Evolutionary conservation across 371 early-diverging fungal genomes (phyloP).

Genomic region (Sporodiniella umbellata): DNA sequence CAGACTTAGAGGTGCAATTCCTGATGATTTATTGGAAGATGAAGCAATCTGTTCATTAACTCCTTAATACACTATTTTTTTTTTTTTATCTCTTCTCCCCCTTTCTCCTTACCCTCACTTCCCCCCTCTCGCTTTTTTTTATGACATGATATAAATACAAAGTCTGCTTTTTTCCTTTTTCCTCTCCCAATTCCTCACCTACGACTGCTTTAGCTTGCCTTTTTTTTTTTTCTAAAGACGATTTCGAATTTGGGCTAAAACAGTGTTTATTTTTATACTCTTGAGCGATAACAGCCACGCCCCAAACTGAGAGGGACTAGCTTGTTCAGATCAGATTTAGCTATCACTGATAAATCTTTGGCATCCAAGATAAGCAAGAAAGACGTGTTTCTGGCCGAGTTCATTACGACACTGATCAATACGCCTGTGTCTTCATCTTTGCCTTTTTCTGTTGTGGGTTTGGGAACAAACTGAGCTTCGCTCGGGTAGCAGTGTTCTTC

Average conservation of each 20-base stretch:
- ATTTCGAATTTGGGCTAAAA: neutral
- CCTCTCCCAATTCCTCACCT: neutral
- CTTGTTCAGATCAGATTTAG: constrained; percentile 58
- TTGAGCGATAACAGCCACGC: constrained; percentile 29
- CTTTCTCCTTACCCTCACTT: neutral
- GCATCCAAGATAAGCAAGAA: constrained; percentile 76
- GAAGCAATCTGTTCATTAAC: constrained; percentile 8
- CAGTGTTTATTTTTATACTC: constrained; percentile 4
- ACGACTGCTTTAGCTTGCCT: neutral
- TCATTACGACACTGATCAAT: constrained; percentile 67
- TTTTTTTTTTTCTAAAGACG: neutral
- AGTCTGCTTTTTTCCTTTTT: neutral
- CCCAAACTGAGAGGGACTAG: constrained; percentile 66
- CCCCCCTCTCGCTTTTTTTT: neutral
- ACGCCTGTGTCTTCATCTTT: constrained; percentile 73
- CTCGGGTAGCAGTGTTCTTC: constrained; percentile 68
- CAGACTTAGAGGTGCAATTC: constrained; percentile 50
- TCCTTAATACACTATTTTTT: neutral
- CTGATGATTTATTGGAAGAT: constrained; percentile 36
- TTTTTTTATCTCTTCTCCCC: neutral
- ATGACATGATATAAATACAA: neutral
- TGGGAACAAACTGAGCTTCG: constrained; percentile 69
- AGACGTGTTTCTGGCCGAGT: constrained; percentile 57
- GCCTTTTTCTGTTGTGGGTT: constrained; percentile 28
- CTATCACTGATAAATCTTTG: constrained; percentile 59